phyloP scores from a whole-genome alignment of 2,329 filamentous ascomycete species.

The Microdochium paspali region DNA sequence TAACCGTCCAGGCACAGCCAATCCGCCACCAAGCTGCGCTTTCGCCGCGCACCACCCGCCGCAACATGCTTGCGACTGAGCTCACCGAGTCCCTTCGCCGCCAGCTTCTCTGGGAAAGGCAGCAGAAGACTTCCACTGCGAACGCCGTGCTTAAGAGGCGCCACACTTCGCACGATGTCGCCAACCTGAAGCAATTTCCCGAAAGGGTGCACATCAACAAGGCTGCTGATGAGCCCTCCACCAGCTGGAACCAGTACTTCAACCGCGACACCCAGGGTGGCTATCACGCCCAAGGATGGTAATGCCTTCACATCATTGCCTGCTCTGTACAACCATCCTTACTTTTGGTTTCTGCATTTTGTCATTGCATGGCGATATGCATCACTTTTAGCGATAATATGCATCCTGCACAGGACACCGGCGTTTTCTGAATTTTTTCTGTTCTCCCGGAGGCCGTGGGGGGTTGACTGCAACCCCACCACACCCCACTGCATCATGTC shows the following conservation, averaged over 20 bases:
- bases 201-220: conserved; percentile 52
- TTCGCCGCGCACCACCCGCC: conserved; percentile 82
- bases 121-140: conserved; percentile 84
- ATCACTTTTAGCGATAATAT: conserved; percentile 20
- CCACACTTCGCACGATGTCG: conserved; percentile 84
- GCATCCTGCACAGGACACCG: conserved; percentile 19
- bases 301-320: conserved; percentile 10
- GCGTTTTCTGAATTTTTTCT: conserved; percentile 17
- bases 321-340: conserved; percentile 17
- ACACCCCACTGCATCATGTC: conserved; percentile 1
- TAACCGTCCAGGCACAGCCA: conserved; percentile 62
- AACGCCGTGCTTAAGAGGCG: conserved; percentile 83
- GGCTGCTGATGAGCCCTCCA: conserved; percentile 41
- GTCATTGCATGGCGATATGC: conserved; percentile 20
- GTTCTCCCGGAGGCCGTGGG: conserved; percentile 6
- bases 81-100: conserved; percentile 86
- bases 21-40: conserved; percentile 61
- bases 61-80: conserved; percentile 94
- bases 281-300: conserved; percentile 84
- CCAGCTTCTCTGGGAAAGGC: conserved; percentile 88
- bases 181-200: conserved; percentile 77
- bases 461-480: conserved; percentile 6
- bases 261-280: conserved; percentile 68
- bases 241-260: conserved; percentile 81
- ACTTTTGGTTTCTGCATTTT: conserved; percentile 7